These are phyloP conservation scores for Alternaria brassicicola DNA, from an alignment of 2,329 filamentous ascomycete species.

Conservation along the genomic window DNA sequence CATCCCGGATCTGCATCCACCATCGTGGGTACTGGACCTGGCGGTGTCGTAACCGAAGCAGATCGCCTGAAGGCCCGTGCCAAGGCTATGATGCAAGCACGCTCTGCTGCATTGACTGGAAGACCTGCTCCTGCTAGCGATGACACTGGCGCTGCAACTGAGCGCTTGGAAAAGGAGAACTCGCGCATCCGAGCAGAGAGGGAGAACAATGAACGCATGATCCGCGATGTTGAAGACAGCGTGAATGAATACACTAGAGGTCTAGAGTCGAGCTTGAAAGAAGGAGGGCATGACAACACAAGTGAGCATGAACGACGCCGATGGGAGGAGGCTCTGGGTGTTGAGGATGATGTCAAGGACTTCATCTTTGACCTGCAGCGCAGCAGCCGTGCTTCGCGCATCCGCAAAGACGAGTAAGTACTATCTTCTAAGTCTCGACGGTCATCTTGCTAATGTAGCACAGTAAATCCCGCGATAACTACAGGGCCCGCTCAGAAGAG, in stretches of 20 bases:
- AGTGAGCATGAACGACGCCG: slow-evolving; percentile 89
- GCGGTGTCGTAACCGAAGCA: slow-evolving; percentile 86
- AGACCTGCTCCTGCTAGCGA: slow-evolving; percentile 73
- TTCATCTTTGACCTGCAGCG: slow-evolving; percentile 97
- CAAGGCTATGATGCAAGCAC: slow-evolving; percentile 98
- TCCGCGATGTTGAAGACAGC: slow-evolving; percentile 93
- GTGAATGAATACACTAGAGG: slow-evolving; percentile 85
- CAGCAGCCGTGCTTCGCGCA: slow-evolving; percentile 75
- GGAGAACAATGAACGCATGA: slow-evolving; percentile 96
- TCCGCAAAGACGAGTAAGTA: slow-evolving; percentile 66
- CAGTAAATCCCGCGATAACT: slow-evolving; percentile 40
- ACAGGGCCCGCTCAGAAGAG: slow-evolving; percentile 48
- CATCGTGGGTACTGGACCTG: slow-evolving; percentile 91
- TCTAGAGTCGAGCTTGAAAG: slow-evolving; percentile 86
- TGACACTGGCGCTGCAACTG: slow-evolving; percentile 78
- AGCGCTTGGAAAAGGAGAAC: slow-evolving; percentile 87
- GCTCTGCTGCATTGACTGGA: slow-evolving; percentile 88
- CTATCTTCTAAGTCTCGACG: background rate
- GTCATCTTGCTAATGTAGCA: slow-evolving; percentile 16
- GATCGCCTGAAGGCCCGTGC: slow-evolving; percentile 94
- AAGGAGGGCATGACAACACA: slow-evolving; percentile 73
- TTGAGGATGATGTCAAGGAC: slow-evolving; percentile 95
- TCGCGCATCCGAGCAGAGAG: slow-evolving; percentile 81
- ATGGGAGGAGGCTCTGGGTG: slow-evolving; percentile 95
- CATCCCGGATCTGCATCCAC: slow-evolving; percentile 79